Conservation (phyloP, 306 rosid species). For the Corylus avellana region DNA sequence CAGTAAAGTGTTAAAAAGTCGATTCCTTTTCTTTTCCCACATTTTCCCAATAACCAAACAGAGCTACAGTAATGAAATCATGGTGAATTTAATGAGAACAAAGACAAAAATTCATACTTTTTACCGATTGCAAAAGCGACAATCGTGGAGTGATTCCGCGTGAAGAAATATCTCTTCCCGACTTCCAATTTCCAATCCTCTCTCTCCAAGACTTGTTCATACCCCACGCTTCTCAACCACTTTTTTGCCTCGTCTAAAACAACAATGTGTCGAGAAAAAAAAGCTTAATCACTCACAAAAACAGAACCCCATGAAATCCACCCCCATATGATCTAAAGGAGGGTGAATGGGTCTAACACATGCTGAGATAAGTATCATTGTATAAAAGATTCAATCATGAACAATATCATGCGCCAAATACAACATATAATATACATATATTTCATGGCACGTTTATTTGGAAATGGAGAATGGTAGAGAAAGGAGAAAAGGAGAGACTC, state of each 20-base stretch:
- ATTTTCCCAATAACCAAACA: not conserved
- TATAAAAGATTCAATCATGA: too few relatives aligned
- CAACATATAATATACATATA: too few relatives aligned
- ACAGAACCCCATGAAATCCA: not conserved
- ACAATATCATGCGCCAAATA: too few relatives aligned
- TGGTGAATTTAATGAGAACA: not conserved
- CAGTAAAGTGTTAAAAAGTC: not conserved
- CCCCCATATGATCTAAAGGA: not conserved
- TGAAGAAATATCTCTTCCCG: conserved; percentile 71
- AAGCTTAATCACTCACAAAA: not conserved
- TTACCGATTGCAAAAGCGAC: conserved; percentile 84
- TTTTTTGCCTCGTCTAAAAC: conserved; percentile 66
- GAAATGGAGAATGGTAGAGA: not conserved
- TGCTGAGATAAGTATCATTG: too few relatives aligned
- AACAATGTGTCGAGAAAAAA: not conserved
- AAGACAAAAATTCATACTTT: conserved; percentile 40
- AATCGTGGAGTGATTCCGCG: conserved; percentile 79
- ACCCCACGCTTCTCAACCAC: conserved; percentile 50
- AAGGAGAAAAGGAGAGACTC: too few relatives aligned
- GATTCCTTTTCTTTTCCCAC: not conserved
- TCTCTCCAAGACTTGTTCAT: conserved; percentile 64
- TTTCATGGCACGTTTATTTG: too few relatives aligned
- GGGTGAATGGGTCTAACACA: too few relatives aligned
- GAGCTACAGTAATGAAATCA: not conserved
- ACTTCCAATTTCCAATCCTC: conserved; percentile 71